Base-by-base conservation (phyloP, 1,139 yeast species). In the Suhomyces maxii region DNA sequence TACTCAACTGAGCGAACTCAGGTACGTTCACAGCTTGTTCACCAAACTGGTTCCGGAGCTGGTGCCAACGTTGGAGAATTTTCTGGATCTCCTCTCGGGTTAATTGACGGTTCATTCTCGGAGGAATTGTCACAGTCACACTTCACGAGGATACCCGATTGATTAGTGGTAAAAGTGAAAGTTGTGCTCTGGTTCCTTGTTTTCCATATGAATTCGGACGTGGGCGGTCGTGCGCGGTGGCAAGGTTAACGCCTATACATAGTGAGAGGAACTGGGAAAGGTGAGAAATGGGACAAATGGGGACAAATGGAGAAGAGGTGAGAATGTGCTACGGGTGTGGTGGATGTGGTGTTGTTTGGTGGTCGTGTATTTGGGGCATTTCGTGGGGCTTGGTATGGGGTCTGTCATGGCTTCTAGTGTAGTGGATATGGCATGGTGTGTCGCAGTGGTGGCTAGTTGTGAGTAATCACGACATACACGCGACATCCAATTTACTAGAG, bases 1-100 rank as follows among this genome's bases (percentile, higher is more conserved):
- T 82, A 36, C 84, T 79, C 54, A 82, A 72, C 52, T 80, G 83
- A 38, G 78, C 73, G 60, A 79, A 83, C 63, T 83, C 88, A 12
- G 84, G 83, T 32, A 80, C 80, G 51, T 77, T 79, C 9, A 75
- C 74, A 1, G 83, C 88, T 52, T 77, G 81, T 40, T 82, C 86
- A n/a, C 88, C 87, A 56, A 71, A 80, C 57, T 83, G 85, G 46
- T 73, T 73, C 48, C 81, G 75, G 53, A 83, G 67, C 58, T 80
- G 84, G 53, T 80, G 82, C 86, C 87, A 82, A 50, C 86, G 78
- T 62, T 72, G 75, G 45, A 73, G 59, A 32, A 69, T 65, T 54
- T 68, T 71, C 57, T 72, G 78, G 36, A 75, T 60, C 49, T 75
- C 79, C 56, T 76, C 80, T 53, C 73, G 64, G 13, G 63, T 55